Conservation (phyloP, 352 stramenopile species). For the Phytophthora crassamura region DNA sequence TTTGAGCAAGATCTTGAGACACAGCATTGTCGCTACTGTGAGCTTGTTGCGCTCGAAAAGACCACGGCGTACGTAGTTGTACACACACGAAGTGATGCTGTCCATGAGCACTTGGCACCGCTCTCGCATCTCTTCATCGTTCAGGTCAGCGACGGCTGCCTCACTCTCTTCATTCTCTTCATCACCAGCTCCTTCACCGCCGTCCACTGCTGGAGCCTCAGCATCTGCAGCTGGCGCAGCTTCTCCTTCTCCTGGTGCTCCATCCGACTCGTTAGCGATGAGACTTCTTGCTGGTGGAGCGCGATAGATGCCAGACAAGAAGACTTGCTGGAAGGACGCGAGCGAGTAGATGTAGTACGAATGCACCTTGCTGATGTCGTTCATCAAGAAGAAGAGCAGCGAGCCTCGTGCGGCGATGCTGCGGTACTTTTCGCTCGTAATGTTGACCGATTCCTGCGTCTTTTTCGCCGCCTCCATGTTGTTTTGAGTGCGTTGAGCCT, state of each 20-base stretch:
- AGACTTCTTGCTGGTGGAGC: conserved; percentile 68
- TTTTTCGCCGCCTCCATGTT: conserved; percentile 94
- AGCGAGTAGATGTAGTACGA: conserved; percentile 98
- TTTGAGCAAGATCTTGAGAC: conserved; percentile 94
- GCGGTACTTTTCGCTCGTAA: conserved; percentile 96
- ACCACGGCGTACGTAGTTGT: conserved; percentile 95
- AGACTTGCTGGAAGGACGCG: conserved; percentile 95
- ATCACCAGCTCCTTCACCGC: conserved; percentile 24
- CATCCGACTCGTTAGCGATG: conserved; percentile 30
- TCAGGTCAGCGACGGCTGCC: conserved; percentile 61
- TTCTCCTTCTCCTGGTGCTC: conserved; percentile 41
- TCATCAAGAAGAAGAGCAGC: conserved; percentile 97
- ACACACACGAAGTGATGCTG: conserved; percentile 95
- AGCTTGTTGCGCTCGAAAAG: conserved; percentile 97
- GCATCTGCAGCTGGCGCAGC: conserved; percentile 24
- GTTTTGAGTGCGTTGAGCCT: conserved; percentile 91
- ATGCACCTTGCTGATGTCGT: conserved; percentile 96
- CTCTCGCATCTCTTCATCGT: conserved; percentile 89
- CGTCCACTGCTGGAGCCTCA: conserved; percentile 23
- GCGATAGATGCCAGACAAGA: conserved; percentile 94
- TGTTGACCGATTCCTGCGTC: conserved; percentile 93
- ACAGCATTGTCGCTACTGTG: conserved; percentile 94
- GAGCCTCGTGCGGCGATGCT: conserved; percentile 93
- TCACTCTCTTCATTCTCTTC: conserved; percentile 33
- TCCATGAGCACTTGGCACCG: conserved; percentile 90